These are phyloP conservation scores for Eutypa lata DNA, from an alignment of 2,329 filamentous ascomycete genomes.

Conservation along the genomic window DNA sequence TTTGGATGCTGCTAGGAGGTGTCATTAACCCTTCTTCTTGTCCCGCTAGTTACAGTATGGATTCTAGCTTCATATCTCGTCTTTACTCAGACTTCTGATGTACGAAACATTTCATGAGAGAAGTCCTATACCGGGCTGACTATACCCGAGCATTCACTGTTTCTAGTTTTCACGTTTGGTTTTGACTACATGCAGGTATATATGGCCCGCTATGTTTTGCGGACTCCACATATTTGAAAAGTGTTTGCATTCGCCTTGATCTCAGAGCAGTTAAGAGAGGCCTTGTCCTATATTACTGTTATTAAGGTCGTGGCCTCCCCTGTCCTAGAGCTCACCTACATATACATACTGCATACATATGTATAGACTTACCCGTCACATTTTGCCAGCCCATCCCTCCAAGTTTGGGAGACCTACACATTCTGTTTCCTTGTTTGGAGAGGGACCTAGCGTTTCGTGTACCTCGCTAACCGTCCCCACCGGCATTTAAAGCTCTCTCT, in stretches of 20 bases:
- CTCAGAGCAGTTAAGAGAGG: neutral
- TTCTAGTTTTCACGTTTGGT: neutral
- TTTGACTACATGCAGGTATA: neutral
- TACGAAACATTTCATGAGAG: neutral
- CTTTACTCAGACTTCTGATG: neutral
- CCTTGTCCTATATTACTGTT: neutral
- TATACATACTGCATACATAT: neutral
- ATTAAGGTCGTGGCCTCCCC: neutral
- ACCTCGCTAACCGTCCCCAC: neutral
- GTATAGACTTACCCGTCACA: neutral
- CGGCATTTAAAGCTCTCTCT: slow-evolving; percentile 19
- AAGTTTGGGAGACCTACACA: neutral
- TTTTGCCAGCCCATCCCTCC: neutral
- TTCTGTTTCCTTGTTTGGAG: slow-evolving; percentile 23
- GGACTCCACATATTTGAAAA: neutral
- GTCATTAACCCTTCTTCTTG: neutral
- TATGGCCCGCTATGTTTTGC: neutral
- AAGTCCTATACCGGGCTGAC: neutral
- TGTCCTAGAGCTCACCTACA: neutral
- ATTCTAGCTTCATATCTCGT: neutral
- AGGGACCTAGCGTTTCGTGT: neutral
- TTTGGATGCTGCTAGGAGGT: neutral
- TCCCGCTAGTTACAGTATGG: too few species aligned
- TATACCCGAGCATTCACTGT: neutral
- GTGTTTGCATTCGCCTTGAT: neutral